phyloP scores from a whole-genome alignment of 2,329 filamentous ascomycete species.

The Colletotrichum trifolii region DNA sequence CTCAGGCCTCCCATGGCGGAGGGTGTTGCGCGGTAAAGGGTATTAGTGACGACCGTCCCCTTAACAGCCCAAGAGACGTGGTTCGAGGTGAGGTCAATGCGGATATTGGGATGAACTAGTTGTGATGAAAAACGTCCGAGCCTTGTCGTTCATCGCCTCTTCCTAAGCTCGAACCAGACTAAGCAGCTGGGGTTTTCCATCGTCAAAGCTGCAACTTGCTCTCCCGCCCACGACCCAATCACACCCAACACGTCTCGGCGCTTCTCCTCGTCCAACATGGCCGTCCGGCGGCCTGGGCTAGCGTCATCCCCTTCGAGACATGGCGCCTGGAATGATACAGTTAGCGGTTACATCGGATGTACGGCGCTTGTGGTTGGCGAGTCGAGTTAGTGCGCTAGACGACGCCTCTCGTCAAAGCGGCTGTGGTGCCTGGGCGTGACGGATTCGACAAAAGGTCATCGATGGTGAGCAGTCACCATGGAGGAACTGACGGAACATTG shows the following conservation, averaged over 20 bases:
- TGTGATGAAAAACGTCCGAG: constrained; percentile 31
- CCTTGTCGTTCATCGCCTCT: constrained; percentile 29
- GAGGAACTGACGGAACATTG: background rate
- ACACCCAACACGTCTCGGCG: background rate
- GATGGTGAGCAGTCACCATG: background rate
- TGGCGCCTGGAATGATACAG: constrained; percentile 25
- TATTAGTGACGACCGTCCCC: constrained; percentile 28
- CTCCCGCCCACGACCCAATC: background rate
- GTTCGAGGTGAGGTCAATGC: constrained; percentile 25
- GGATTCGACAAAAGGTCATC: constrained; percentile 13
- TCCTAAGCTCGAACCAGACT: constrained; percentile 13
- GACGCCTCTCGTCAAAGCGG: constrained; percentile 31
- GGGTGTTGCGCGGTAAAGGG: constrained; percentile 23
- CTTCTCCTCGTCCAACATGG: background rate
- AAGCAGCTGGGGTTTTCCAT: background rate
- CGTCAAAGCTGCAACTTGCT: constrained; percentile 20
- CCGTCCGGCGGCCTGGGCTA: constrained; percentile 9
- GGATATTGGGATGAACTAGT: constrained; percentile 34
- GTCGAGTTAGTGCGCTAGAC: constrained; percentile 11
- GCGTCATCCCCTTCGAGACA: constrained; percentile 15
- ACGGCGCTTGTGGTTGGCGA: constrained; percentile 17
- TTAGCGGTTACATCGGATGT: constrained; percentile 26
- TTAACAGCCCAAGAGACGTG: background rate
- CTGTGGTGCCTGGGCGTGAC: constrained; percentile 16
- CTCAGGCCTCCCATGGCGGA: background rate